Base-by-base conservation (phyloP, 1,139 yeast species). In the Yamadazyma atlantica region DNA sequence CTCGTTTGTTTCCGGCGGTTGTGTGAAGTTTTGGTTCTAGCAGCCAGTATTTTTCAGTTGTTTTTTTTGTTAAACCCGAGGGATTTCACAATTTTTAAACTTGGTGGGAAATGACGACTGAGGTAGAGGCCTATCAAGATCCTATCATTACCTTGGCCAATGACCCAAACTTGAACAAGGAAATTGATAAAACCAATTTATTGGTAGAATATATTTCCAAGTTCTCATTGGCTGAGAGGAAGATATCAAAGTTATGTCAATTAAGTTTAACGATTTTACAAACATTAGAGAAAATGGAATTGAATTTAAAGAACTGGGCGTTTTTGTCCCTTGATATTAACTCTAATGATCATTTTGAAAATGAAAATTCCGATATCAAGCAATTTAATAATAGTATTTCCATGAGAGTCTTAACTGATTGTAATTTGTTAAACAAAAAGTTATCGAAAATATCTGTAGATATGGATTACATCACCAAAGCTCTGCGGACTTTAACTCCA, bases 321-420 rank as follows among this genome's bases (percentile, higher is more conserved):
- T 76, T 77, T 43, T 58, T 74, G 35, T 74, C 82, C n/a, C 54
- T 78, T 28, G 81, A 77, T 45, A 68, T 70, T 43, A 74, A 73
- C 46, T 64, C 77, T 18, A 65, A 62, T 30, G 55, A 58, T 27
- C 75, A 71, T 45, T 69, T 73, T 38, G 49, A 57, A 27, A 44
- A 42, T 15, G 50, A 50, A 29, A 61, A 58, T 33, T 61, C 60
- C 25, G 48, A 49, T 16, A 63, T 70, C 33, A 65, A 66, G 40
- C 55, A 58, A 19, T 76, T 78, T 50, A 73, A 75, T 46, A 64
- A 66, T 29, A 69, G 65, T 33, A 57, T 78, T 19, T 76, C 82
- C 6, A 63, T 65, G 40, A 66, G 73, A 40, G 82, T 78, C 6
- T 58, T 76, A 17, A 50, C 45, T n/a, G 69, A 68, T 15, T 75